Evolutionary conservation across 1,139 yeast species (phyloP).

Genomic region (Torulaspora globosa): DNA sequence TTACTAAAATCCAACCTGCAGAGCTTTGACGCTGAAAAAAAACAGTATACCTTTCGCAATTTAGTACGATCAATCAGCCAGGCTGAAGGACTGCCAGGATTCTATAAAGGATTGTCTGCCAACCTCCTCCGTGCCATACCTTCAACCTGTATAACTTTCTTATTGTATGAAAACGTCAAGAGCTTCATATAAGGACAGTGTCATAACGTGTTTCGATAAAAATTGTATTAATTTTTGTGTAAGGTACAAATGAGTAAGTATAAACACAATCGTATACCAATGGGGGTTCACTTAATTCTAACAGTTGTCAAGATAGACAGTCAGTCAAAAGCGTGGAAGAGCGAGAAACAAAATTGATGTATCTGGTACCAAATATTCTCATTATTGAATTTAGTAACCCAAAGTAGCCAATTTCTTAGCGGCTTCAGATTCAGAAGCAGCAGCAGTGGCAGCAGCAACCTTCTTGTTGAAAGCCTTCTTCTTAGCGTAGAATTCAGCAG

Average conservation of each 20-base stretch:
- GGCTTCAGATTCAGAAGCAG: conserved; percentile 65
- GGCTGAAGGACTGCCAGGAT: conserved; percentile 53
- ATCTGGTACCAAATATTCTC: conserved; percentile 19
- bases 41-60: conserved; percentile 45
- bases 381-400: conserved; percentile 60
- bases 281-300: conserved; percentile 10
- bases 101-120: conserved; percentile 71
- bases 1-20: conserved; percentile 77
- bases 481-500: conserved; percentile 98
- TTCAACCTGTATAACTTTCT: conserved; percentile 68
- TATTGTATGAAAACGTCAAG: conserved; percentile 53
- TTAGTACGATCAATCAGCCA: conserved; percentile 38
- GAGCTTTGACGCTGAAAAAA: conserved; percentile 39
- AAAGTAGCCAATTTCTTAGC: conserved; percentile 78
- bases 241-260: conserved; percentile 20
- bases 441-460: conserved; percentile 77
- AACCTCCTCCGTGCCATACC: conserved; percentile 64
- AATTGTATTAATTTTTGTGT: conserved; percentile 16
- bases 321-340: conserved; percentile 7
- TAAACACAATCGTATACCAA: conserved; percentile 20
- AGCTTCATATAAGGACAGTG: conserved; percentile 5
- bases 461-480: conserved; percentile 95
- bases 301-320: conserved; percentile 3
- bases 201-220: conserved; percentile 12
- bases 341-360: conserved; percentile 19